These are phyloP conservation scores for Dissophora ornata DNA, from an alignment of 192 early-diverging fungal species.

Conservation along the genomic window DNA sequence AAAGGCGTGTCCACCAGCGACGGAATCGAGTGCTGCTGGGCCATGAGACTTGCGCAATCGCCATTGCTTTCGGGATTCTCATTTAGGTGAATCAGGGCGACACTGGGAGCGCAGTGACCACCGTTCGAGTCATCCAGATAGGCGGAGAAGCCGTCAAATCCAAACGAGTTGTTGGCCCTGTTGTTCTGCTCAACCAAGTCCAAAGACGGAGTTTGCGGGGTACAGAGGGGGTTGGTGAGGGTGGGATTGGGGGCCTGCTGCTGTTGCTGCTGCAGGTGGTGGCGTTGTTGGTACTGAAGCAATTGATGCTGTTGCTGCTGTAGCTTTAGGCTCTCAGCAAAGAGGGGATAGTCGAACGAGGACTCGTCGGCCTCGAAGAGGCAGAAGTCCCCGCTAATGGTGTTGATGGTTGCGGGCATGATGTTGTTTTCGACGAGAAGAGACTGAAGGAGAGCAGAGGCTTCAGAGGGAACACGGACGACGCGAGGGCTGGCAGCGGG, in stretches of 20 bases:
- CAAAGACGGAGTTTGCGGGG: slow-evolving; percentile 16
- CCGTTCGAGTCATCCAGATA: slow-evolving; percentile 5
- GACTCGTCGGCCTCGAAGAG: slow-evolving; percentile 30
- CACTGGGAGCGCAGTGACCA: neutral
- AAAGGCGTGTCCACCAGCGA: slow-evolving; percentile 19
- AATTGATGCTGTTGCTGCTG: slow-evolving; percentile 16
- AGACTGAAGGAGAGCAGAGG: slow-evolving; percentile 14
- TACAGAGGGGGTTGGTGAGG: slow-evolving; percentile 13
- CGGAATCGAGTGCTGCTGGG: neutral
- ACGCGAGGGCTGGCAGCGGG: slow-evolving; percentile 12
- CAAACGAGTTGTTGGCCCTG: slow-evolving; percentile 5
- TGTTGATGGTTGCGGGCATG: slow-evolving; percentile 15
- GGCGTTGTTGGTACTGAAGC: slow-evolving; percentile 13
- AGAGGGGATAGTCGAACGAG: slow-evolving; percentile 37
- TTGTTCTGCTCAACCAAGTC: slow-evolving; percentile 2
- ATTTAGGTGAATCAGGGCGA: slow-evolving; percentile 5
- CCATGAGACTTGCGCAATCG: slow-evolving; percentile 3
- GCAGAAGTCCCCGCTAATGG: slow-evolving; percentile 27
- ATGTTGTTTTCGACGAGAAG: slow-evolving; percentile 17
- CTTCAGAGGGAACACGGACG: slow-evolving; percentile 9
- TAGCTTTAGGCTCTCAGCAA: slow-evolving; percentile 14
- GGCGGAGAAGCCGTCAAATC: slow-evolving; percentile 19
- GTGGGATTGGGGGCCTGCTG: neutral
- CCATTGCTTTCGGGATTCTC: neutral
- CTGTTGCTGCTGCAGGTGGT: slow-evolving; percentile 5